Evolutionary conservation across 768 basidiomycete genomes (phyloP).

Genomic region (Boletus rubescentipes): DNA sequence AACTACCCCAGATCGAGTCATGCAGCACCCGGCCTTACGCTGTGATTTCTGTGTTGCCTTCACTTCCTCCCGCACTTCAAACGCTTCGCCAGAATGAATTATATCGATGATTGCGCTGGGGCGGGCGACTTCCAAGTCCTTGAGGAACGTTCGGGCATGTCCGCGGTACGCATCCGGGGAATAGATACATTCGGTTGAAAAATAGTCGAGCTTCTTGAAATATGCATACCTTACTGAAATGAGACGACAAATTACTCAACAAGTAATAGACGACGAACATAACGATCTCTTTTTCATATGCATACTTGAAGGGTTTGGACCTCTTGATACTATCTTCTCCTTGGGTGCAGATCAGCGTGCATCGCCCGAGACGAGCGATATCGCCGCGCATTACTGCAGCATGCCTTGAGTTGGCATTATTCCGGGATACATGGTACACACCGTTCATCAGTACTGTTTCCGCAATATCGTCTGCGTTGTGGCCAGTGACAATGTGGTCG

Average conservation of each 20-base stretch:
- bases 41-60: constrained; percentile 80
- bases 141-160: constrained; percentile 90
- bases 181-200: constrained; percentile 99
- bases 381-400: constrained; percentile 92
- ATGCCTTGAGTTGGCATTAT: background rate
- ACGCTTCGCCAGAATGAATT: constrained; percentile 93
- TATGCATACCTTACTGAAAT: constrained; percentile 81
- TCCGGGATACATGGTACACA: constrained; percentile 39
- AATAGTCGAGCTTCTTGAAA: constrained; percentile 98
- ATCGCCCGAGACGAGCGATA: constrained; percentile 89
- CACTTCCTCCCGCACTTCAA: constrained; percentile 83
- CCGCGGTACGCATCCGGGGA: constrained; percentile 98
- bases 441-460: constrained; percentile 99
- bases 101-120: constrained; percentile 98
- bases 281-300: constrained; percentile 99
- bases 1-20: background rate
- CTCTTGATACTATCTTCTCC: constrained; percentile 96
- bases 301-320: constrained; percentile 99
- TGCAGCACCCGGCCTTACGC: constrained; percentile 51
- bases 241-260: constrained; percentile 9
- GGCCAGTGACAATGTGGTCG: constrained; percentile 97
- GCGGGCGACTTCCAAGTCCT: constrained; percentile 91
- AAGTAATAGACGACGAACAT: constrained; percentile 56
- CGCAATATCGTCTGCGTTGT: constrained; percentile 99
- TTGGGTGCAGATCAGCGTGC: constrained; percentile 92